These are phyloP conservation scores for Aspergillus cejpii DNA, from an alignment of 2,329 filamentous ascomycete genomes.

Conservation along the genomic window DNA sequence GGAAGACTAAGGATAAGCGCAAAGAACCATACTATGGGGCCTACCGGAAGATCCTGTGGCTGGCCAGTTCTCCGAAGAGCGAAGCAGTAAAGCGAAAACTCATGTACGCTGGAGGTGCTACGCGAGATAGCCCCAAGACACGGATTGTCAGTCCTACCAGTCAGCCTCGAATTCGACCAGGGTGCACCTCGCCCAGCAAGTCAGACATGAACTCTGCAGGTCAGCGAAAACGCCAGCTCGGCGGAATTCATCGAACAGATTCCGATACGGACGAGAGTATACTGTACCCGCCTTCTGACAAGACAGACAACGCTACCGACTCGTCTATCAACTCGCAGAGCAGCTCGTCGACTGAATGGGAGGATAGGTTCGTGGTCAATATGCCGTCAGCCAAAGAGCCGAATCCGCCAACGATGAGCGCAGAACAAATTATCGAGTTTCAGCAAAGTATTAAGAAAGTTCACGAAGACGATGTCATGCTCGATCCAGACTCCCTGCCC, in stretches of 20 bases:
- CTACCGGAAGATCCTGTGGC: constrained; percentile 19
- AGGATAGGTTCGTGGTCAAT: constrained; percentile 40
- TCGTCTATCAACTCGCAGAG: constrained; percentile 26
- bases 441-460: constrained; percentile 34
- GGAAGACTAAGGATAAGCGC: constrained; percentile 6
- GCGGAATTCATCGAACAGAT: constrained; percentile 34
- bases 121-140: constrained; percentile 27
- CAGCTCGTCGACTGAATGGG: constrained; percentile 31
- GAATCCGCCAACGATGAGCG: constrained; percentile 36
- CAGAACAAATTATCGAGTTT: constrained; percentile 35
- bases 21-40: constrained; percentile 11
- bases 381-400: constrained; percentile 41
- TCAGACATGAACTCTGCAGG: constrained; percentile 5
- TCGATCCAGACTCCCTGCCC: constrained; percentile 27
- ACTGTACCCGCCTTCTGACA: constrained; percentile 15
- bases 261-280: constrained; percentile 23
- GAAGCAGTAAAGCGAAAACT: constrained; percentile 16
- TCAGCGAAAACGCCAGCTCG: constrained; percentile 29
- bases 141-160: constrained; percentile 34
- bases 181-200: constrained; percentile 16
- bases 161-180: constrained; percentile 18
- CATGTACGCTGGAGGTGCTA: constrained; percentile 9
- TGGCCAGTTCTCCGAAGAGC: constrained; percentile 19
- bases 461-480: constrained; percentile 26
- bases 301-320: constrained; percentile 17